Percentiles rank a stretch among this genome's conserved stretches.
Conservation (phyloP, 1,284 basidiomycete species). For the Exobasidium rhododendri region DNA sequence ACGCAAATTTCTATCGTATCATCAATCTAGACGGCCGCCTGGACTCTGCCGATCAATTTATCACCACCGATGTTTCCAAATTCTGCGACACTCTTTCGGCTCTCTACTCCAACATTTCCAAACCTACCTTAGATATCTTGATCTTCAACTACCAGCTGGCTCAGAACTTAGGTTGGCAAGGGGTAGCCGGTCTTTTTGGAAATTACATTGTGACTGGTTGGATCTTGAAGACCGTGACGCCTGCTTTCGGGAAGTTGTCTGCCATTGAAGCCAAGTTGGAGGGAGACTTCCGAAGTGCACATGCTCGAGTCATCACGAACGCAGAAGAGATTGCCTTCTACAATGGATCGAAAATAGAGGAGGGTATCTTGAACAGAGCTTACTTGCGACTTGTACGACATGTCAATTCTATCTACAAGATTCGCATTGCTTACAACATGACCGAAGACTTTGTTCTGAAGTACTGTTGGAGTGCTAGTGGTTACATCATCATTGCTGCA, state of each 20-base stretch:
- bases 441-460: constrained; percentile 55
- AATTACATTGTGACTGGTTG: constrained; percentile 83
- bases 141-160: constrained; percentile 92
- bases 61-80: constrained; percentile 85
- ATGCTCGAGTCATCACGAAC: constrained; percentile 82
- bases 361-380: constrained; percentile 74
- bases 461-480: constrained; percentile 52
- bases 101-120: constrained; percentile 67
- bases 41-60: constrained; percentile 61
- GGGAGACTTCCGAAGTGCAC: constrained; percentile 86
- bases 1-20: constrained; percentile 61
- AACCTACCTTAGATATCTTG: constrained; percentile 84
- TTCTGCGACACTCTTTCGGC: constrained; percentile 85
- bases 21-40: constrained; percentile 49
- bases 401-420: constrained; percentile 87
- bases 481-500: constrained; percentile 52
- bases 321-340: constrained; percentile 93
- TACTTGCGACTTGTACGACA: constrained; percentile 81
- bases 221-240: constrained; percentile 78
- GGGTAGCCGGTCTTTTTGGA: constrained; percentile 72
- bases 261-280: constrained; percentile 77
- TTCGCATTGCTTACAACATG: constrained; percentile 56
- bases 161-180: constrained; percentile 70
- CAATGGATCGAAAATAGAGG: constrained; percentile 79
- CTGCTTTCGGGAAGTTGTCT: constrained; percentile 87